Percentiles rank a stretch among this genome's conserved stretches.
Conservation (phyloP, 2,329 filamentous ascomycete species). For the Neofusicoccum parvum region DNA sequence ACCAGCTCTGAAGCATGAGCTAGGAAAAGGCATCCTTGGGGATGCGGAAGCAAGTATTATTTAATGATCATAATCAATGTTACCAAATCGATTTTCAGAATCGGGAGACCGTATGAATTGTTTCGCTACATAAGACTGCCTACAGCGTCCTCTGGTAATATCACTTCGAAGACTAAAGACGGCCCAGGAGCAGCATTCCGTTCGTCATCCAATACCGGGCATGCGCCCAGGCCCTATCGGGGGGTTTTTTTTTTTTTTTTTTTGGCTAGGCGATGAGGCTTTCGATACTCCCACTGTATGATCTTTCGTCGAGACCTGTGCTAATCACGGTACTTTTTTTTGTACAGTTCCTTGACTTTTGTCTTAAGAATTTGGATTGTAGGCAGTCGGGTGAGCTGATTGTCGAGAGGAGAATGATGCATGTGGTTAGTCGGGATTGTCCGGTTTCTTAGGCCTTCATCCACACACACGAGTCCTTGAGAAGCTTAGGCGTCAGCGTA, state of each 20-base stretch:
- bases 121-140: background rate
- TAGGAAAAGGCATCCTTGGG: no score
- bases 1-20: no score
- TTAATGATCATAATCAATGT: background rate
- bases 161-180: background rate
- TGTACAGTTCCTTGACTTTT: no score
- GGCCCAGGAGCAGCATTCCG: background rate
- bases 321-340: no score
- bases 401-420: background rate
- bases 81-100: background rate
- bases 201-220: background rate
- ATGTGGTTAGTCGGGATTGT: background rate
- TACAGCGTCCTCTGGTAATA: background rate
- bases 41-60: no score
- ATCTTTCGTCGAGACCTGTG: no score
- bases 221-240: no score
- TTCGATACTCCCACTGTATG: no score
- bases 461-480: background rate
- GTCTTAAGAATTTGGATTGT: no score
- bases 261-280: no score
- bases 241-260: no score
- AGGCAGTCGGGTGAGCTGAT: no score
- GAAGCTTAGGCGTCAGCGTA: slow-evolving; percentile 18
- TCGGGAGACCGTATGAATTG: background rate
- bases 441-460: background rate